Evolutionary conservation across 2,329 filamentous ascomycete genomes (phyloP), one percentile per base, ranked within the genome.

Genomic region (Fusarium xylarioides): DNA sequence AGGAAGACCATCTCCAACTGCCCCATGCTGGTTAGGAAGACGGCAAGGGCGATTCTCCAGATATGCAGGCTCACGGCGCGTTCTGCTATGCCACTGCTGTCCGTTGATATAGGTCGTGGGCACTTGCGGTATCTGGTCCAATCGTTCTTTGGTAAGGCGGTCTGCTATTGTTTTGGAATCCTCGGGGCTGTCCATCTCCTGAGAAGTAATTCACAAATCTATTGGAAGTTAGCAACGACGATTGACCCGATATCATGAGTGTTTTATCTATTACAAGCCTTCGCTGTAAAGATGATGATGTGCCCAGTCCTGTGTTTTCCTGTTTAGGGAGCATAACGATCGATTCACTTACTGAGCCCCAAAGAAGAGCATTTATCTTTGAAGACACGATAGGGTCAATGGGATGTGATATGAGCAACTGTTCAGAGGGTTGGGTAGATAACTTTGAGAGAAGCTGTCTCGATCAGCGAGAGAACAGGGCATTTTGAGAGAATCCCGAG

Each of bases 1-100:
- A 37, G 47, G 40, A 32, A 30, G 60, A 47, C 60, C 35, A 66
- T 66, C 40, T 30, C 47, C 60, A n/a, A 65, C 28, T 9, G 60
- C 35, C n/a, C 63, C 40, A 26, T 46, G 34, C 11, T 40, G 50
- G 16, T 10, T 14, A 28, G 19, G 34, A 16, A 7, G 26, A 54
- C 23, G 34, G 12, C 19, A 19, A 40, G 23, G 50, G 28, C 23
- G 34, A 28, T 5, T 11, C 11, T 35, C 19, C 19, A 54, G 34
- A 54, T 40, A 54, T 54, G 19, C 34, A n/a, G 47, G 40, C 40
- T 34, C 34, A 65, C 32, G 9, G 15, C 34, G 42, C 26, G n/a
- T 59, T 44, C 19, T 40, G 19, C 19, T 28, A 40, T 40, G 19
- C 50, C 50, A 54, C 26, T 40, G 34, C 35, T 8, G 15, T 21